Evolutionary conservation across 2,329 filamentous ascomycete species (phyloP), one percentile per base, ranked within the genome.

Genomic region (Daldinia sp.): DNA sequence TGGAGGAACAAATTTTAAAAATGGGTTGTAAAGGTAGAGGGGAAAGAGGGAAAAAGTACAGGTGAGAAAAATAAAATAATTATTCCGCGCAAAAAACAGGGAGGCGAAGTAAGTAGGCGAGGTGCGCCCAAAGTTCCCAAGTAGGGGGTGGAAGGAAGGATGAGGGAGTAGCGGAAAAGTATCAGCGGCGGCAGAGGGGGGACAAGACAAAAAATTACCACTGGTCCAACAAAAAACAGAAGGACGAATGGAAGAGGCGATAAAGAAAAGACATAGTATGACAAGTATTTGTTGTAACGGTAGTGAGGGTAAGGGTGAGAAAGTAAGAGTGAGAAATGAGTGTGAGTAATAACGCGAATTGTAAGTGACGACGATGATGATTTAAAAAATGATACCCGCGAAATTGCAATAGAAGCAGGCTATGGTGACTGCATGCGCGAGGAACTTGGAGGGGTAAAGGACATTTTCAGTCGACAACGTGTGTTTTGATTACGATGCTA

Each of bases 161-260:
- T n/a, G n/a, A n/a, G n/a, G 27, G 39, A 21, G 43, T 30, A 61
- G 66, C n/a, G 55, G 56, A 27, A 53, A 64, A 50, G 50, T 55
- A 35, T 50, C 37, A 49, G 57, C 60, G 62, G 65, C 65, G 62
- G 62, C 51, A 67, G 56, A 54, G 58, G 49, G 57, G 58, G 62
- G 34, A 59, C 39, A 45, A 60, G 41, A 61, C 41, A 61, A 62
- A 63, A 63, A 58, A 27, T 55, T 53, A 55, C 58, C 58, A 65
- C 58, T 67, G 62, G 61, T 49, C 56, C 45, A 23, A 21, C 6
- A 29, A 34, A 50, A 50, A 50, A 56, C n/a, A 35, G 1, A 35
- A 56, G 53, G 50, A 58, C 59, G 60, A 66, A 65, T 63, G 34
- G 41, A 50, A 55, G 19, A 13, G 13, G 39, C 47, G 39, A 67